Base-by-base conservation (phyloP, 1,139 yeast genomes). In the Candida mesenterica region DNA sequence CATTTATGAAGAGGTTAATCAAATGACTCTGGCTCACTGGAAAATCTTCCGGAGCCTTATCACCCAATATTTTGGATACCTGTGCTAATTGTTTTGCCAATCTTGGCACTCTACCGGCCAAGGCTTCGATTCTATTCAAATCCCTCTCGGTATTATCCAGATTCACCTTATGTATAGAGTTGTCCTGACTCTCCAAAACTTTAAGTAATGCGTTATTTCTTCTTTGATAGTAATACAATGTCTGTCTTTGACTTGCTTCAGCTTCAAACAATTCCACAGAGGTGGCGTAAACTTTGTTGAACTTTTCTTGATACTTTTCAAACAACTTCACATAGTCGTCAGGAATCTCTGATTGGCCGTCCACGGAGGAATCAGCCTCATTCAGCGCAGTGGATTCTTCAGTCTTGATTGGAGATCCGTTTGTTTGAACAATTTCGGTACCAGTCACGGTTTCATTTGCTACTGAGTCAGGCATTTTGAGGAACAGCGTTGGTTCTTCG, bases 201-300 rank as follows among this genome's bases (percentile, higher is more conserved):
- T 62, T 64, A 17, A 69, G 45, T 16, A 69, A 30, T 0, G 72
- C 69, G 36, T 65, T 61, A 42, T 67, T 68, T 37, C 72, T 52
- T 33, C 75, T 50, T 31, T 65, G 60, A 38, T 59, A 66, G 41
- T 55, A 62, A 27, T 56, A 44, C 23, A 69, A 44, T 2, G 72
- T 51, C 31, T 62, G 61, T 22, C 73, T 48, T 41, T 63, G 71
- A 15, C 60, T 50, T 36, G 51, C 49, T 44, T 68, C 73, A 6
- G 52, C 46, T 24, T 57, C 49, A 43, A 59, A 62, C 15, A 69
- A 48, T 28, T 49, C 42, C 23, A 50, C 50, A 5, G 68, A 61
- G 32, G 38, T 41, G 6, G 49, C 42, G 30, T 52, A 52, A 4
- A 48, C 63, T 18, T 39, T 39, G 24, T 53, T 46, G 45, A 61